Percentiles rank a stretch among this genome's conserved stretches.
Conservation (phyloP, 768 basidiomycete genomes). For the Leccinum disarticulatum region DNA sequence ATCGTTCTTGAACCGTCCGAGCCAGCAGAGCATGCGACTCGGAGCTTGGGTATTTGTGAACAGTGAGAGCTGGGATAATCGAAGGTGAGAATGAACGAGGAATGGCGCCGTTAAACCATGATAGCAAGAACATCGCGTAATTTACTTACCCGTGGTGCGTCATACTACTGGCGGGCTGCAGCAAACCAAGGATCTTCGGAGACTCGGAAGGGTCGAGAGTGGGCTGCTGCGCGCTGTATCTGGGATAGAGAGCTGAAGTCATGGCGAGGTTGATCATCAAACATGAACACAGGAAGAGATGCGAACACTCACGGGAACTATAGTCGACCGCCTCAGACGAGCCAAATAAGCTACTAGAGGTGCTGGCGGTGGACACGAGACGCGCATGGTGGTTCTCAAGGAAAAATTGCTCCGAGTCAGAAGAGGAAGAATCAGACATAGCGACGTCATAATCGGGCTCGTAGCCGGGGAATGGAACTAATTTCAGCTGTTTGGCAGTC, state of each 20-base stretch:
- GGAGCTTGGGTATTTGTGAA: slow-evolving; percentile 80
- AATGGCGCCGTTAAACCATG: slow-evolving; percentile 13
- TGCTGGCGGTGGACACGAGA: slow-evolving; percentile 64
- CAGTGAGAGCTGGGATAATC: slow-evolving; percentile 53
- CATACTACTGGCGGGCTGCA: slow-evolving; percentile 63
- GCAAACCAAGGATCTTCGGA: slow-evolving; percentile 53
- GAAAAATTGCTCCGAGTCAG: slow-evolving; percentile 60
- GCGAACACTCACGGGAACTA: slow-evolving; percentile 46
- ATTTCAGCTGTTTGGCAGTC: slow-evolving; percentile 69
- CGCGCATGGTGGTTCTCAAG: slow-evolving; percentile 57
- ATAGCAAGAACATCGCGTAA: neutral
- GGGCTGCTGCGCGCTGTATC: slow-evolving; percentile 64
- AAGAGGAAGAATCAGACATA: slow-evolving; percentile 59
- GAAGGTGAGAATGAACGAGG: slow-evolving; percentile 11
- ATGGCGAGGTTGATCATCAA: slow-evolving; percentile 2
- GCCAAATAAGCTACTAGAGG: slow-evolving; percentile 47
- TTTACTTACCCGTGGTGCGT: slow-evolving; percentile 70
- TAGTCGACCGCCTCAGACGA: slow-evolving; percentile 47
- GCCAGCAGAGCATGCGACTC: slow-evolving; percentile 72
- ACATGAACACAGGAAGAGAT: neutral
- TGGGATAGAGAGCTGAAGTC: slow-evolving; percentile 48
- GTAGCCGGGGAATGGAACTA: slow-evolving; percentile 71
- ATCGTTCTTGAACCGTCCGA: slow-evolving; percentile 68
- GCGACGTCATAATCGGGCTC: slow-evolving; percentile 62
- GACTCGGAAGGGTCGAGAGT: slow-evolving; percentile 50